These are phyloP conservation scores for Lecanicillium sp. DNA, from an alignment of 2,329 filamentous ascomycete species.

Conservation along the genomic window DNA sequence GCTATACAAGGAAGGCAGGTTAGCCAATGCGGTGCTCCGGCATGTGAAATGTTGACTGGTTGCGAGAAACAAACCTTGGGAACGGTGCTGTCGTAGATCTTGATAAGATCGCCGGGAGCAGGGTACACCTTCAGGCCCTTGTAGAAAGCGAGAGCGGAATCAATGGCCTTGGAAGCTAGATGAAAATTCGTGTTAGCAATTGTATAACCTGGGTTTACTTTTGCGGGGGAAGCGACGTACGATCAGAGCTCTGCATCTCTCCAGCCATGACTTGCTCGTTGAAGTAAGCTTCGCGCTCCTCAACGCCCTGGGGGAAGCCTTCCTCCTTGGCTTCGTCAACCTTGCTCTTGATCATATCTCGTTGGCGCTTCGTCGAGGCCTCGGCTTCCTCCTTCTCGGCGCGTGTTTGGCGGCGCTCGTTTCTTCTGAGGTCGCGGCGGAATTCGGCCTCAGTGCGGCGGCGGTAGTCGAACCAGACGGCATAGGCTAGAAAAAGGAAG, in stretches of 20 bases:
- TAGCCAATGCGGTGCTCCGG: constrained; percentile 13
- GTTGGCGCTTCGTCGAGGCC: constrained; percentile 55
- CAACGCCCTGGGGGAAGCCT: constrained; percentile 82
- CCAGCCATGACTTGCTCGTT: constrained; percentile 90
- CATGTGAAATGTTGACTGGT: neutral
- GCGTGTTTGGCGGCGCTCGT: constrained; percentile 64
- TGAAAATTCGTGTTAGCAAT: neutral
- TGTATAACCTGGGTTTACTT: too few species aligned
- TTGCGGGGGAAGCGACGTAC: constrained; percentile 42
- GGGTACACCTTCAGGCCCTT: constrained; percentile 98
- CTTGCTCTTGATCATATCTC: constrained; percentile 63
- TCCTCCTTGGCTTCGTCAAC: constrained; percentile 81
- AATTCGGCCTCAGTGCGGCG: constrained; percentile 57
- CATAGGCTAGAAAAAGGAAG: constrained; percentile 41
- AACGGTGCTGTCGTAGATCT: constrained; percentile 97
- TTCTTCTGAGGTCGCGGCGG: constrained; percentile 60
- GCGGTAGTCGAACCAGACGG: constrained; percentile 60
- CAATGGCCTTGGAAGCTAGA: constrained; percentile 59
- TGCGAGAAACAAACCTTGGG: constrained; percentile 59
- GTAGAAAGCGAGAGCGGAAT: constrained; percentile 93
- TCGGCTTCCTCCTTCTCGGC: constrained; percentile 65
- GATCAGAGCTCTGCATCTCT: constrained; percentile 74
- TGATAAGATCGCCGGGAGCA: constrained; percentile 82
- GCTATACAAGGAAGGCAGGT: constrained; percentile 34
- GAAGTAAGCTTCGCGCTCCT: constrained; percentile 94